Evolutionary conservation across 176 grass and related monocot species (phyloP).

Genomic region (Cenchrus americanus): DNA sequence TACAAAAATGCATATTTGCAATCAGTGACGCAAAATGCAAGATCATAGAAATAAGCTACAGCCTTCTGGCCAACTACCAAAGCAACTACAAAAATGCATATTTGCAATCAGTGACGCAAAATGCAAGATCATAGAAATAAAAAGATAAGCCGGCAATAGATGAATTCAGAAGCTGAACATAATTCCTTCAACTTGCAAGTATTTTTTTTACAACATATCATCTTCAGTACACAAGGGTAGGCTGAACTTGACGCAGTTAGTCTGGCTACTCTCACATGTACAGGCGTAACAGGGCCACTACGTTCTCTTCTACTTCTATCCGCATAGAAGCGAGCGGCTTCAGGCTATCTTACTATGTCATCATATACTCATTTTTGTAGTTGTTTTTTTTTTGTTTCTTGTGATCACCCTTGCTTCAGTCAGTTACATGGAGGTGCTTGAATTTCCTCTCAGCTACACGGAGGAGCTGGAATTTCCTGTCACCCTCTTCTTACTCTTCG

Average conservation of each 20-base stretch:
- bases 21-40: too few species aligned
- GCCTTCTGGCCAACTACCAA: not conserved
- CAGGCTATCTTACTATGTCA: conserved; percentile 41
- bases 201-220: not conserved
- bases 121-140: not conserved
- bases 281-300: conserved; percentile 32
- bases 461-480: not conserved
- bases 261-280: conserved; percentile 38
- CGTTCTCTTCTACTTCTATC: conserved; percentile 40
- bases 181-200: conserved; percentile 19
- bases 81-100: not conserved
- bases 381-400: not conserved
- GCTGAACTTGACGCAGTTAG: conserved; percentile 20
- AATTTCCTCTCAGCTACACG: not conserved
- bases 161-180: not conserved
- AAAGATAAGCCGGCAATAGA: not conserved
- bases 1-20: too few species aligned
- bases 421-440: not conserved
- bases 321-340: conserved; percentile 55
- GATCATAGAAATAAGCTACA: too few species aligned
- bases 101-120: not conserved
- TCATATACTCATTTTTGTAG: not conserved
- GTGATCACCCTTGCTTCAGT: not conserved
- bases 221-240: conserved; percentile 17
- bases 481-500: not conserved